Evolutionary conservation across 805 yeast species (phyloP).

Genomic region (Kluyveromyces nonfermentans): DNA sequence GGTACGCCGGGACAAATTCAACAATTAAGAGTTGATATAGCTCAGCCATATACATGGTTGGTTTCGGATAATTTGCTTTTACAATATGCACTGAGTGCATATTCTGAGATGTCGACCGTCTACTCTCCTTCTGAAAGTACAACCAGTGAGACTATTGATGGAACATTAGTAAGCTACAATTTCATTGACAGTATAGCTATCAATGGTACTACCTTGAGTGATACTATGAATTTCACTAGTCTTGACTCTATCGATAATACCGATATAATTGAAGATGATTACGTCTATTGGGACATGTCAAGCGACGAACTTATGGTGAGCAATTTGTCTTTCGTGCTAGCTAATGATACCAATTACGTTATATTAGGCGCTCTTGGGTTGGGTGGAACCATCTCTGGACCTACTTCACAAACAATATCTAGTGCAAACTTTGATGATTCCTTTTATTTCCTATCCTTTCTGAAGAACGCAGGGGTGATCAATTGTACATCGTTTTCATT

Average conservation of each 20-base stretch:
- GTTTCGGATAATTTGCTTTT: constrained; percentile 12
- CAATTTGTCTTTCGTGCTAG: constrained; percentile 30
- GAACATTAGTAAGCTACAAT: constrained; percentile 8
- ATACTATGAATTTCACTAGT: constrained; percentile 13
- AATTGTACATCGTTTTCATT: constrained; percentile 37
- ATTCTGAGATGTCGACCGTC: constrained; percentile 8
- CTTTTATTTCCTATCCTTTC: constrained; percentile 27
- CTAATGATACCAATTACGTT: constrained; percentile 29
- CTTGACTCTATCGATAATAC: neutral
- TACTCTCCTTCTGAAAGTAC: constrained; percentile 14
- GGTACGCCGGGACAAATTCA: constrained; percentile 28
- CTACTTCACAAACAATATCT: constrained; percentile 12
- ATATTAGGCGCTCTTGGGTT: constrained; percentile 39
- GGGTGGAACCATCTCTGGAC: constrained; percentile 23
- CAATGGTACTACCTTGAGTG: constrained; percentile 19
- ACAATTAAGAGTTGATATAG: constrained; percentile 28
- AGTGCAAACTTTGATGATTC: constrained; percentile 13
- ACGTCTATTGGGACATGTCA: constrained; percentile 2
- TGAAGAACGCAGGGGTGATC: constrained; percentile 27
- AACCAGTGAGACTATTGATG: constrained; percentile 8
- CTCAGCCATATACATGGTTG: constrained; percentile 34
- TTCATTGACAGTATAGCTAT: constrained; percentile 19
- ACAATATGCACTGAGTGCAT: constrained; percentile 4
- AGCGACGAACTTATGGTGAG: constrained; percentile 12
- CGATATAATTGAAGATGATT: neutral